Evolutionary conservation across 2,329 filamentous ascomycete genomes (phyloP), one percentile per base, ranked within the genome.

Genomic region (Parafenestella ontariensis): DNA sequence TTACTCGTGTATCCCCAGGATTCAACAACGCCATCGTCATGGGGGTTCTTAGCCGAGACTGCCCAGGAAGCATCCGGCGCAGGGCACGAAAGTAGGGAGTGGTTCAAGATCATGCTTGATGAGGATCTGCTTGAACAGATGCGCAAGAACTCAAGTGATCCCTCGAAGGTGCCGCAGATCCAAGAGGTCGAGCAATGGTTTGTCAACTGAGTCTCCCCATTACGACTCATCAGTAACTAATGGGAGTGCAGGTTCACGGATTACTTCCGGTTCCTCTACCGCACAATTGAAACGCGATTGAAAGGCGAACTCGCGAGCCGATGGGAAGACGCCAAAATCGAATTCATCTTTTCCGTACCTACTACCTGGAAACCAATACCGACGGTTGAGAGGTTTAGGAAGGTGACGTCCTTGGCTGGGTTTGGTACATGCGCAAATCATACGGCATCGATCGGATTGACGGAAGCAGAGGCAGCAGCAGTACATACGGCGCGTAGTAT

Each of bases 51-150:
- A 26, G 84, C 82, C 39, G 78, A 79, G 21, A 72, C 65, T 0
- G 58, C 65, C 10, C 60, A 64, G 11, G 72, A 75, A 46, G 46
- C 49, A 1, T 72, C 62, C 24, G 79, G 82, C 6, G 75, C 80
- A 15, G 76, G 79, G 15, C 76, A 78, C 31, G 74, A 75, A 17
- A 67, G 71, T 18, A 70, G 74, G 5, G 81, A 84, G 49, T 83
- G 83, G 75, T 85, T 85, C 76, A 85, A 85, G 61, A 82, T 83
- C 28, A 82, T 81, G 62, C 74, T 84, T 10, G 81, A 84, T 51
- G 68, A 75, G 15, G 73, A 75, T 8, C 78, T 77, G 0, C 64
- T 83, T 1, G 52, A 58, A 11, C 44, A 62, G 28, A 53, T 53
- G 44, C 52, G 53, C 13, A 43, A 36, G 23, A 58, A 49, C 10